Percentiles rank a stretch among this genome's conserved stretches.
Conservation (phyloP, 23 red algal genomes). For the Cyanidiococcus yangmingshanensis region DNA sequence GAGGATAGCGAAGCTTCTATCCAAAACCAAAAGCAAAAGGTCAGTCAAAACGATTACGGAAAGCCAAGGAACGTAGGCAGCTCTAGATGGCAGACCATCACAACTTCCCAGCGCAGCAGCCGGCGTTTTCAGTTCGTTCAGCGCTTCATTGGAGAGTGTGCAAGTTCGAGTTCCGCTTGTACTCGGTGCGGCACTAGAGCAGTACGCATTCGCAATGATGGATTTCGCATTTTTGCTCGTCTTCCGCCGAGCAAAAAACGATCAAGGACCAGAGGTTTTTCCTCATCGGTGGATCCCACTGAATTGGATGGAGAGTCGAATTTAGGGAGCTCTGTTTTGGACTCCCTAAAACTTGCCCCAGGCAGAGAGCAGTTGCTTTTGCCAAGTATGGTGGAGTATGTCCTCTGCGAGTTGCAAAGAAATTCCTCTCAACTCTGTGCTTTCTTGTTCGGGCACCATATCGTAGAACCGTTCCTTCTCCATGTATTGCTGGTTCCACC, state of each 20-base stretch:
- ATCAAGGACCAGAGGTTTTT: background rate
- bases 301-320: too few species aligned
- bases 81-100: too few species aligned
- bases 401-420: slow-evolving; percentile 37
- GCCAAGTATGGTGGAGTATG: slow-evolving; percentile 35
- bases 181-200: background rate
- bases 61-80: too few species aligned
- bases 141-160: background rate
- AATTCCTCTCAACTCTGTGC: slow-evolving; percentile 32
- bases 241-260: background rate
- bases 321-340: slow-evolving; percentile 23
- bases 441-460: background rate
- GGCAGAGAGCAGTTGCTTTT: slow-evolving; percentile 33
- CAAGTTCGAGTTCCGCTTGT: background rate
- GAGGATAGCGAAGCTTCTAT: background rate
- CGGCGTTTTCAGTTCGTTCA: background rate
- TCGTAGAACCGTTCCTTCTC: slow-evolving; percentile 47
- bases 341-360: slow-evolving; percentile 19
- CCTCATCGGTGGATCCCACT: too few species aligned
- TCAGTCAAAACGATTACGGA: too few species aligned
- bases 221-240: background rate
- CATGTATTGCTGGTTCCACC: slow-evolving; percentile 57
- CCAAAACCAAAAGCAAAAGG: too few species aligned
- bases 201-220: background rate
- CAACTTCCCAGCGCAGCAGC: background rate